phyloP scores from a whole-genome alignment of 2,329 filamentous ascomycete genomes.

The Penicillium concentricum region DNA sequence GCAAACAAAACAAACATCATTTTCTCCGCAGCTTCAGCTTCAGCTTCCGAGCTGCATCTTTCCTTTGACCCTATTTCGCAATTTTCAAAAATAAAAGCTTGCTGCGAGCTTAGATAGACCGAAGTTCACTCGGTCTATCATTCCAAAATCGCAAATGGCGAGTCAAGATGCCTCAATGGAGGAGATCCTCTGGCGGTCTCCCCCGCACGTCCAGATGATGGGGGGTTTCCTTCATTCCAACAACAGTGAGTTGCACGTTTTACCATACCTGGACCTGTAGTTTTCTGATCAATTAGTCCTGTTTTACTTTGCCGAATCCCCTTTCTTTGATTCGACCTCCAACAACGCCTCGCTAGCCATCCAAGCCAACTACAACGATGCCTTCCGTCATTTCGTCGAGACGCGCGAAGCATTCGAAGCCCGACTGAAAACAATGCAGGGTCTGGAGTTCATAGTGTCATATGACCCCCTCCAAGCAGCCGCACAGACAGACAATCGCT shows the following conservation, averaged over 20 bases:
- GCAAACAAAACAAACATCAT: conserved; percentile 33
- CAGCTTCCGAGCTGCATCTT: conserved; percentile 1
- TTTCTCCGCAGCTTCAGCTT: conserved; percentile 9
- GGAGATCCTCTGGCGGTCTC: conserved; percentile 48
- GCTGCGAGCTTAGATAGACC: neutral
- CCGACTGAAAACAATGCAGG: conserved; percentile 54
- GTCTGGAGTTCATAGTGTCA: conserved; percentile 60
- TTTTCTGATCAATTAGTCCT: conserved; percentile 45
- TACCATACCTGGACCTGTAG: neutral
- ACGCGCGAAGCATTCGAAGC: conserved; percentile 59
- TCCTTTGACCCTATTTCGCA: neutral
- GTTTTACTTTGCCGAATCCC: conserved; percentile 62
- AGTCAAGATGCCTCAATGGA: conserved; percentile 40
- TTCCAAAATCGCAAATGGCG: conserved; percentile 29
- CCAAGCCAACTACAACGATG: conserved; percentile 52
- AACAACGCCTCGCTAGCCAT: conserved; percentile 59
- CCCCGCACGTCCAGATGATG: conserved; percentile 48
- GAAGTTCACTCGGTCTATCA: neutral
- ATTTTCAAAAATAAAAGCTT: neutral
- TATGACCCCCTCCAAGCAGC: conserved; percentile 55
- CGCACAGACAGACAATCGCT: conserved; percentile 41
- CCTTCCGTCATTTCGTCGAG: conserved; percentile 51
- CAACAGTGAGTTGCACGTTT: conserved; percentile 36
- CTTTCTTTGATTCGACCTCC: conserved; percentile 62
- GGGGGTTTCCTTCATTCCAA: conserved; percentile 47